Evolutionary conservation across 257 asterid genomes (phyloP).

Genomic region (Nicotiana knightiana): DNA sequence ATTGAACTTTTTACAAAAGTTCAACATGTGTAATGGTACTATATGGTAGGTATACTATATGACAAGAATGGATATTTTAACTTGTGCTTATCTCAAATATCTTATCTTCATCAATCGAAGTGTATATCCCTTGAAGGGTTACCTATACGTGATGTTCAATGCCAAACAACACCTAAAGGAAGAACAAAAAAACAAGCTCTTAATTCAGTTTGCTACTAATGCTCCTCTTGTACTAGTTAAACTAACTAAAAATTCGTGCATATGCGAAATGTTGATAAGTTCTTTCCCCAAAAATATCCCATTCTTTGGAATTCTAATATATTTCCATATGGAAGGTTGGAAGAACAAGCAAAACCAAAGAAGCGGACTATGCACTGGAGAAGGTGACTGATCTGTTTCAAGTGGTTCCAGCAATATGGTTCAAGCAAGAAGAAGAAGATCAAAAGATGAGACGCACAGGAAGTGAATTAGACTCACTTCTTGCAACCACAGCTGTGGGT

Average conservation of each 20-base stretch:
- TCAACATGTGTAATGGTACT: not conserved
- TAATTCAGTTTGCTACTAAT: not conserved
- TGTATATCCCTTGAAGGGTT: not conserved
- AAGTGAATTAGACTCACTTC: conserved; percentile 49
- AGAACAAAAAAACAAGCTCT: too few relatives aligned
- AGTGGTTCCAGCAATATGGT: conserved; percentile 74
- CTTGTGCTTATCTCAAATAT: not conserved
- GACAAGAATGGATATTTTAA: not conserved
- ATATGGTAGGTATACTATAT: not conserved
- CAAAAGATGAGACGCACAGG: conserved; percentile 22
- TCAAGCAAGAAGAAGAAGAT: conserved; percentile 22
- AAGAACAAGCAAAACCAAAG: conserved; percentile 44
- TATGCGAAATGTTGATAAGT: too few relatives aligned
- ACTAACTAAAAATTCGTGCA: too few relatives aligned
- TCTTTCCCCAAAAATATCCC: too few relatives aligned
- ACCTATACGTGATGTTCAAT: not conserved
- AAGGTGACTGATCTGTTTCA: conserved; percentile 37
- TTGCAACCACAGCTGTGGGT: conserved; percentile 48
- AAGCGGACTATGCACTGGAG: conserved; percentile 70
- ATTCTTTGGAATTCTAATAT: too few relatives aligned
- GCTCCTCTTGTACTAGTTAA: not conserved
- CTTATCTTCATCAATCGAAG: not conserved
- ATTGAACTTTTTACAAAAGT: not conserved
- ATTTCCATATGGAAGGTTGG: conserved; percentile 46
- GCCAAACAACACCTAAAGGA: not conserved